Percentiles rank a stretch among this genome's conserved stretches.
These are phyloP conservation scores for Xylona heveae DNA, from an alignment of 495 filamentous ascomycete genomes.

Conservation along the genomic window DNA sequence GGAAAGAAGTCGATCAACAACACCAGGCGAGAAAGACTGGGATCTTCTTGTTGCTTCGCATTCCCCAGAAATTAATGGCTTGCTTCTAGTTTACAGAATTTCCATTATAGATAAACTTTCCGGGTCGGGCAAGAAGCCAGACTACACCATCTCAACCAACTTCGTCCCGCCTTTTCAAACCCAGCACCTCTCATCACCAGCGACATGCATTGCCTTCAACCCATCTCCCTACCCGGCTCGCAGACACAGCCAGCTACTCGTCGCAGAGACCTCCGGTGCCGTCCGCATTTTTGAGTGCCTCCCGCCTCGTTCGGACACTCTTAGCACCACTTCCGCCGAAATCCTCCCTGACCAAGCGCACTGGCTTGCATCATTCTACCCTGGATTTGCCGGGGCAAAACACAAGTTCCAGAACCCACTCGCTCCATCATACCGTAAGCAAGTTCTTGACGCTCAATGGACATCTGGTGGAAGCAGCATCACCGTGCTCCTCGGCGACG, in stretches of 20 bases:
- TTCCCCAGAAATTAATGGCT: slow-evolving; percentile 45
- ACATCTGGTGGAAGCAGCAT: slow-evolving; percentile 57
- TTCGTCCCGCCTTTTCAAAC: slow-evolving; percentile 37
- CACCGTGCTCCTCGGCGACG: slow-evolving; percentile 56
- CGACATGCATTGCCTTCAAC: slow-evolving; percentile 52
- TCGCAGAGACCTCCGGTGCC: slow-evolving; percentile 42
- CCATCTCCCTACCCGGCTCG: slow-evolving; percentile 34
- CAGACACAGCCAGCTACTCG: slow-evolving; percentile 38
- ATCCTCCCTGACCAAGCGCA: slow-evolving; percentile 28
- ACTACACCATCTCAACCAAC: slow-evolving; percentile 18
- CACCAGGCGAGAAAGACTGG: slow-evolving; percentile 16
- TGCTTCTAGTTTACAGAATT: slow-evolving; percentile 32
- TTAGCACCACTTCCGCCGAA: slow-evolving; percentile 20
- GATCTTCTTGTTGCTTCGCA: slow-evolving; percentile 36
- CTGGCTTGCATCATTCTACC: slow-evolving; percentile 52
- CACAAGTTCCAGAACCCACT: slow-evolving; percentile 7
- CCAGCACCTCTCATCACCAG: slow-evolving; percentile 40
- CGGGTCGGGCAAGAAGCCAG: slow-evolving; percentile 2
- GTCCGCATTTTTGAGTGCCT: slow-evolving; percentile 41
- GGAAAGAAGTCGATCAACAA: too few species aligned
- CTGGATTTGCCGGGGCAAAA: slow-evolving; percentile 29
- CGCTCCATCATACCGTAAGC: slow-evolving; percentile 37
- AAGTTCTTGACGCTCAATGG: slow-evolving; percentile 67
- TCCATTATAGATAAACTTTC: slow-evolving; percentile 17
- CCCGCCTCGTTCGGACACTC: neutral